Conservation (phyloP, 345 rosid species). For the Eucalyptus albens region DNA sequence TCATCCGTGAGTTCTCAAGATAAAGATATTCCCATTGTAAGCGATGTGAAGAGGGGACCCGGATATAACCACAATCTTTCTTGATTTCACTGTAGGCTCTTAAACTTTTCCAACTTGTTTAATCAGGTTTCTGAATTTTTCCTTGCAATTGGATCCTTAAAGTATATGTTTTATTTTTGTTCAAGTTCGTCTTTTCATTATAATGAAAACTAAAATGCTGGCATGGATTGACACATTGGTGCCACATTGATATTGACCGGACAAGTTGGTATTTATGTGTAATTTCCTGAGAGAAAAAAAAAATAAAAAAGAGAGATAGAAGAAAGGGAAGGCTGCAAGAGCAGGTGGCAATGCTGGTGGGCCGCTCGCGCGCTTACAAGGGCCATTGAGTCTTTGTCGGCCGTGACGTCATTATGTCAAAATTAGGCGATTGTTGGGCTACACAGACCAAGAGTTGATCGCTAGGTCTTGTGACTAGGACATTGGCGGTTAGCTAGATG, state of each 20-base stretch:
- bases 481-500: background rate
- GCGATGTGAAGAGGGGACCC: background rate
- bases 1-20: background rate
- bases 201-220: background rate
- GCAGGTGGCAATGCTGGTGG: background rate
- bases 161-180: background rate
- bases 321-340: background rate
- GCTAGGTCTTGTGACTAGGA: background rate
- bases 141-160: background rate
- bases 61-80: background rate
- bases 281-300: background rate
- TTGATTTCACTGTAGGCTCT: background rate
- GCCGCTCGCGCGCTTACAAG: fast-evolving
- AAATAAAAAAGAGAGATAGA: no score
- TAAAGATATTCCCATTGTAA: background rate
- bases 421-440: background rate
- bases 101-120: no score
- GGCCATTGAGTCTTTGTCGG: background rate
- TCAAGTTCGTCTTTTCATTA: background rate
- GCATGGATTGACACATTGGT: background rate
- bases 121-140: background rate
- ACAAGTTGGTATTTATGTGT: background rate
- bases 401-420: background rate
- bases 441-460: background rate
- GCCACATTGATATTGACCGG: background rate